Evolutionary conservation across 2,329 filamentous ascomycete genomes (phyloP).

Genomic region (Plectosphaerella plurivora): DNA sequence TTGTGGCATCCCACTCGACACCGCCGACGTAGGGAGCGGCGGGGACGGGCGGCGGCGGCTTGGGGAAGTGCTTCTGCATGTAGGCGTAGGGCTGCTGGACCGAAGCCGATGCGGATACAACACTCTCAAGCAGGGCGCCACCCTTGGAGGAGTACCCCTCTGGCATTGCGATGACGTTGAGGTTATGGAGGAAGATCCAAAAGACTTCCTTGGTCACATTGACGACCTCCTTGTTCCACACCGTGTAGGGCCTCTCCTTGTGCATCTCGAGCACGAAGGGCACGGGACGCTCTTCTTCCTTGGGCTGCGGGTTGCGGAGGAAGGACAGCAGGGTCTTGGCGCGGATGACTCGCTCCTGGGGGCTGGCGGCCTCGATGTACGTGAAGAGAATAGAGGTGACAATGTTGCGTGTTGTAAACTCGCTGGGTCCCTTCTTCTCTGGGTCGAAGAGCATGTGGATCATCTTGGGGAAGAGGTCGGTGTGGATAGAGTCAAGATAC

Average conservation of each 20-base stretch:
- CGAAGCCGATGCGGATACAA: constrained; percentile 21
- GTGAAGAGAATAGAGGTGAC: constrained; percentile 87
- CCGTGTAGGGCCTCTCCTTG: constrained; percentile 78
- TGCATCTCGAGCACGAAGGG: constrained; percentile 89
- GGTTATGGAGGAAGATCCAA: constrained; percentile 95
- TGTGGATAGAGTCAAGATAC: constrained; percentile 75
- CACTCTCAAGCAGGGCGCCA: constrained; percentile 12
- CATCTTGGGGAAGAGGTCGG: constrained; percentile 78
- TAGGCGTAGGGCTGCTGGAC: constrained; percentile 47
- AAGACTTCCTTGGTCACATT: constrained; percentile 98
- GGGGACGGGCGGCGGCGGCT: constrained; percentile 81
- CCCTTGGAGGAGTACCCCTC: constrained; percentile 29
- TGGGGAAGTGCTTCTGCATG: constrained; percentile 73
- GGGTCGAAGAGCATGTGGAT: constrained; percentile 90
- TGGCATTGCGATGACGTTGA: constrained; percentile 77
- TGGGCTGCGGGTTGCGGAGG: constrained; percentile 72
- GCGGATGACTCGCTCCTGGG: constrained; percentile 59
- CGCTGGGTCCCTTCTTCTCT: constrained; percentile 96
- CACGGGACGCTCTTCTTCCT: constrained; percentile 71
- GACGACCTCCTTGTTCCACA: constrained; percentile 90
- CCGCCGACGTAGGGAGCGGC: constrained; percentile 95
- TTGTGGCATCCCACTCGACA: constrained; percentile 98
- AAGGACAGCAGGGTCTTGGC: constrained; percentile 73
- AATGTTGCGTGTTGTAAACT: constrained; percentile 89
- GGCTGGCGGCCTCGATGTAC: constrained; percentile 68